Percentiles rank a stretch among this genome's conserved stretches.
Conservation (phyloP, 1,284 basidiomycete species). For the Leccinum angustisporum region DNA sequence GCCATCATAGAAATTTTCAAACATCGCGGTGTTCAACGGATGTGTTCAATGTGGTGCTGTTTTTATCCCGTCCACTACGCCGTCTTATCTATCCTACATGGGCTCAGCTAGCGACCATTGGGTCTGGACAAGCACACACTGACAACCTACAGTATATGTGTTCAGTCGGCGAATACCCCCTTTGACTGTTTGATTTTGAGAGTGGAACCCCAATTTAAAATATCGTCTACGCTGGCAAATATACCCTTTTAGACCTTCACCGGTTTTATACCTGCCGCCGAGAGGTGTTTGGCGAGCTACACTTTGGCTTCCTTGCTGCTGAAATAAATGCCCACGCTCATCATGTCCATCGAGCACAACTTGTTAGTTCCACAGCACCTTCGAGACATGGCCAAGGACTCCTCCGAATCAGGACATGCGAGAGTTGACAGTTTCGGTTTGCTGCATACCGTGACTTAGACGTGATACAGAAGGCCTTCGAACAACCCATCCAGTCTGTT, state of each 20-base stretch:
- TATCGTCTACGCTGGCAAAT: too few relatives aligned
- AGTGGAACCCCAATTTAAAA: too few relatives aligned
- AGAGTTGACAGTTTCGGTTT: constrained; percentile 62
- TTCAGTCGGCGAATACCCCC: too few relatives aligned
- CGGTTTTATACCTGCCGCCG: constrained; percentile 64
- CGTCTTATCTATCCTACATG: constrained; percentile 24
- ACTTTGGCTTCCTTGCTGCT: constrained; percentile 61
- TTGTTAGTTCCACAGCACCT: constrained; percentile 47
- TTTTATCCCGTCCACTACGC: constrained; percentile 47
- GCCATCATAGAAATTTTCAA: too few relatives aligned
- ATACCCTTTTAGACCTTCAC: constrained; percentile 50
- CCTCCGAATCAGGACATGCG: constrained; percentile 59
- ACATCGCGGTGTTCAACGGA: too few relatives aligned
- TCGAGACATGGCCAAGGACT: constrained; percentile 44
- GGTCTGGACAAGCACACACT: too few relatives aligned
- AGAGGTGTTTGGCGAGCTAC: constrained; percentile 61
- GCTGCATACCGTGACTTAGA: constrained; percentile 71
- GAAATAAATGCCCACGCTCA: constrained; percentile 66
- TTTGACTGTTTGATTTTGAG: too few relatives aligned
- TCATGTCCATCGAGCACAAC: constrained; percentile 71
- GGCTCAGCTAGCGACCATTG: too few relatives aligned
- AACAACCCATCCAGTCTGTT: constrained; percentile 54
- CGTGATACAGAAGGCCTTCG: constrained; percentile 65
- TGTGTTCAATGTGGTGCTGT: too few relatives aligned
- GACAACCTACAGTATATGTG: too few relatives aligned